phyloP scores from a whole-genome alignment of 2,329 filamentous ascomycete species.

The Epichloe bromicola region DNA sequence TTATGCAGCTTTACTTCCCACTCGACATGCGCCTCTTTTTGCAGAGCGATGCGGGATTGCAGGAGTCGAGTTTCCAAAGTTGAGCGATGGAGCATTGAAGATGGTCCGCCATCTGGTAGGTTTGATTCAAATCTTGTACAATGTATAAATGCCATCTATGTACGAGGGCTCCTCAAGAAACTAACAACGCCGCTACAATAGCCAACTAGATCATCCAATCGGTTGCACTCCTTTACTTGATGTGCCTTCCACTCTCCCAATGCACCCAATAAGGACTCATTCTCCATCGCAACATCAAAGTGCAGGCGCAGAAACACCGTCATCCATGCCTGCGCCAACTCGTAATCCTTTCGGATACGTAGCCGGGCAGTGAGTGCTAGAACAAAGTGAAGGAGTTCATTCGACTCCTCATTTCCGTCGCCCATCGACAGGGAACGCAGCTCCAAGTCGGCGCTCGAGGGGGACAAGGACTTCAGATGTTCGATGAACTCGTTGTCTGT shows the following conservation, averaged over 20 bases:
- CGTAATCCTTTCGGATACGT: slow-evolving; percentile 64
- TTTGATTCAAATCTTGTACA: background rate
- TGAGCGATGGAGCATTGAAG: background rate
- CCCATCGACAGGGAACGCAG: slow-evolving; percentile 61
- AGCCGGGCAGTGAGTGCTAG: slow-evolving; percentile 63
- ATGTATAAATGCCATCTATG: background rate
- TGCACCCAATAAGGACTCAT: slow-evolving; percentile 39
- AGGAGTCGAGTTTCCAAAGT: background rate
- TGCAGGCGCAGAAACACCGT: slow-evolving; percentile 80
- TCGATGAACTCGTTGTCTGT: slow-evolving; percentile 55
- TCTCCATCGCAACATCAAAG: slow-evolving; percentile 41
- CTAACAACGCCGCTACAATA: slow-evolving; percentile 79
- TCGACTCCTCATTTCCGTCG: slow-evolving; percentile 33
- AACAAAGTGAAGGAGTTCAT: slow-evolving; percentile 72
- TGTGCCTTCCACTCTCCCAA: slow-evolving; percentile 58
- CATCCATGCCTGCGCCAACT: slow-evolving; percentile 96
- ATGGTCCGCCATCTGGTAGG: background rate
- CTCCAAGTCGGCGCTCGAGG: slow-evolving; percentile 79
- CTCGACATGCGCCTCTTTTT: no score
- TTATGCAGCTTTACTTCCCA: no score
- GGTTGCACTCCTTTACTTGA: slow-evolving; percentile 56
- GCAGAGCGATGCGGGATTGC: no score
- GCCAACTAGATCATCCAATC: slow-evolving; percentile 65
- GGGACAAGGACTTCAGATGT: slow-evolving; percentile 63
- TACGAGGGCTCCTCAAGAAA: slow-evolving; percentile 55